Base-by-base conservation (phyloP, 352 stramenopile species). In the Phytophthora pluvialis region DNA sequence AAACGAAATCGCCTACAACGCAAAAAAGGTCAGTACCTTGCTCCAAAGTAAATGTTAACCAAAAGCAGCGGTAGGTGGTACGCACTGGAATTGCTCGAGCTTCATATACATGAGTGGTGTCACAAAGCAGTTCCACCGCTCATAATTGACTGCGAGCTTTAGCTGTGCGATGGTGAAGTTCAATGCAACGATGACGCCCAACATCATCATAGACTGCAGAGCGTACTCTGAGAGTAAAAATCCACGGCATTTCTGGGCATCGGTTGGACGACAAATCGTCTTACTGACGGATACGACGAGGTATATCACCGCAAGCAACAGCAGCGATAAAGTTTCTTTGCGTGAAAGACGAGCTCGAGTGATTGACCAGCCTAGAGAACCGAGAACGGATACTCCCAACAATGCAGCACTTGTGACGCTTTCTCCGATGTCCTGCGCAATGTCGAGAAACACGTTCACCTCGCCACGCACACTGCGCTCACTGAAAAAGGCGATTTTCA, bases 71-170 rank as follows among this genome's bases (percentile, higher is more conserved):
- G 16, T 1, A 36, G n/a, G 38, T 26, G 13, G 6, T 12, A 70
- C 75, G 18, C 56, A 89, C 80, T 81, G 70, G 42, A 88, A 88
- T 55, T 89, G 80, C n/a, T 83, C 77, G 42, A 92, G 77, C 51
- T 88, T 88, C 73, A 88, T 88, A 60, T 90, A 88, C 16, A 75
- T 82, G 21, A 89, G 60, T 13, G 83, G 78, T 0, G 80, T 86
- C 29, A 84, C 72, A 52, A 73, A 73, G 49, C 77, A 77, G 53
- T 88, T 80, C 83, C 83, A 91, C 15, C 80, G 72, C 25, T 73
- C 69, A 48, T 84, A 80, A 10, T 77, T 79, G 13, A 86, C 52
- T 16, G 71, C 60, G 18, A 77, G 53, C 3, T 77, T 75, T 26
- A 92, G 57, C 40, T 88, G 80, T 12, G 70, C 75, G 46, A 88